Base-by-base conservation (phyloP, 371 early-diverging fungal genomes). In the Nematocida sp. region DNA sequence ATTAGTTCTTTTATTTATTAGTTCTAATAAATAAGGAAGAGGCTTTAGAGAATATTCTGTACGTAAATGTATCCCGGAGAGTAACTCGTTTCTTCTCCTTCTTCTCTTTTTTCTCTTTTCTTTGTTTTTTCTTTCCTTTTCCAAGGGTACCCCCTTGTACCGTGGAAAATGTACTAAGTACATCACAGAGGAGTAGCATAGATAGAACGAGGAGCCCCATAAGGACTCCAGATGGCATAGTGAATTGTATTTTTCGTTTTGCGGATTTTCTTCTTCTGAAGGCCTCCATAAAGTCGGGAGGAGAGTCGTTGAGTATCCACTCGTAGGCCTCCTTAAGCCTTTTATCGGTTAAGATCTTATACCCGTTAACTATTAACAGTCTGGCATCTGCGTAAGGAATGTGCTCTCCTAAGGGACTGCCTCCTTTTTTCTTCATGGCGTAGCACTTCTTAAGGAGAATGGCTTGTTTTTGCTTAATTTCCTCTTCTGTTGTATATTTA, bases 281-380 rank as follows among this genome's bases (percentile, higher is more conserved):
- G 2, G n/a, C 39, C 28, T 53, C 50, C 75, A 71, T 71, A 35
- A 71, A 71, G 33, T 53, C 69, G 9, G 63, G 53, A 16, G 60
- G 75, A 23, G 75, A 40, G n/a, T 71, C 63, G 30, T 60, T 40
- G 4, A 71, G 63, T 33, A 71, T 40, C 75, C 75, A 71, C 18
- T 71, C 45, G 53, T 71, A 71, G 1, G 75, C 75, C 38, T 59
- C 40, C 33, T 50, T 59, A 45, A 71, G 63, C n/a, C 59, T 25
- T 48, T 16, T 9, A 35, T 71, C 69, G 5, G 32, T 61, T 9
- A 71, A 48, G 26, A 71, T 71, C 30, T 59, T n/a, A 39, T 60
- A 61, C 45, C 75, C 75, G 23, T 48, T 50, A 7, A 63, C 60
- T 5, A 71, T 57, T 18, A 71, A 33, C 5, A 9, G 20, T 50